These are phyloP conservation scores for Pichia paraexigua DNA, from an alignment of 805 yeast genomes.

Conservation along the genomic window DNA sequence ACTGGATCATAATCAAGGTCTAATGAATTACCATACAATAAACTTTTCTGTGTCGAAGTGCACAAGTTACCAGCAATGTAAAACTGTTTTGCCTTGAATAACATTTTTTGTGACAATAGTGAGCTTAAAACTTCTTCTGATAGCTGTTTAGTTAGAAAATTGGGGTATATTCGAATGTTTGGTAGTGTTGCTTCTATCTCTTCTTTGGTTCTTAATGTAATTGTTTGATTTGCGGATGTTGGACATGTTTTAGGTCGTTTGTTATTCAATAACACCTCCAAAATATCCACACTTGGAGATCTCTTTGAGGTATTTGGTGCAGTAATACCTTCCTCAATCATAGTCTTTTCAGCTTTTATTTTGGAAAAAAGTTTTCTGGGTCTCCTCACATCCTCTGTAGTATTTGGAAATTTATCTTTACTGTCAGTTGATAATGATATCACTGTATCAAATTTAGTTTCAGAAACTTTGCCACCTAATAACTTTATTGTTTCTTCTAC, in stretches of 20 bases:
- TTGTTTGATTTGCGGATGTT: not conserved
- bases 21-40: conserved; percentile 20
- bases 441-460: not conserved
- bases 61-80: conserved; percentile 58
- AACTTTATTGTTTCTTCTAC: not conserved
- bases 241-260: not conserved
- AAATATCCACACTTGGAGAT: not conserved
- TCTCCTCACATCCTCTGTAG: not conserved
- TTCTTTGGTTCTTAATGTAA: conserved; percentile 39
- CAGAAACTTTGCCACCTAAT: not conserved
- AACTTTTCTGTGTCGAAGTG: conserved; percentile 44
- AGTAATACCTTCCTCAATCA: not conserved
- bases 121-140: conserved; percentile 39
- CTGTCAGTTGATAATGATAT: not conserved
- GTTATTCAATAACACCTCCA: not conserved
- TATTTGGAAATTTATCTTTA: not conserved
- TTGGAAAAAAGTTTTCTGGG: no score
- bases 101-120: conserved; percentile 33
- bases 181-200: conserved; percentile 44
- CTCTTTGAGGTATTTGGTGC: not conserved
- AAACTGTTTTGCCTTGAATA: conserved; percentile 40
- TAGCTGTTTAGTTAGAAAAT: conserved; percentile 43
- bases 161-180: conserved; percentile 40
- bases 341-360: not conserved
- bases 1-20: conserved; percentile 12